phyloP scores from a whole-genome alignment of 2,329 filamentous ascomycete genomes.

The Pestalotiopsis sp. region DNA sequence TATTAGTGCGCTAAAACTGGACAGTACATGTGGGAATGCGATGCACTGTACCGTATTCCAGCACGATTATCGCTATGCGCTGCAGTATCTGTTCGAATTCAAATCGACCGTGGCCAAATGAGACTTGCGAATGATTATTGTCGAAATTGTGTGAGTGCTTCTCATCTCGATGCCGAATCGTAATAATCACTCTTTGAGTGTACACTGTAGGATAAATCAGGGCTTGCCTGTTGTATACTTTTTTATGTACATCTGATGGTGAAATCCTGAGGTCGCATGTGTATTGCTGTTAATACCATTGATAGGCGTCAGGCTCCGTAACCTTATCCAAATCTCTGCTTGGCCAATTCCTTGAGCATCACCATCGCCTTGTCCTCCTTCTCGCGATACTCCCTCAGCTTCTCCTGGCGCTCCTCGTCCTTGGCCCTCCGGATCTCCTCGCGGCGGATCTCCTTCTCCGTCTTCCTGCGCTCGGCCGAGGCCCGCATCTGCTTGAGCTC shows the following conservation, averaged over 20 bases:
- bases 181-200: no score
- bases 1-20: background rate
- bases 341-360: constrained; percentile 78
- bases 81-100: background rate
- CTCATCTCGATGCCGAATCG: no score
- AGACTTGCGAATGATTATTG: no score
- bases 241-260: no score
- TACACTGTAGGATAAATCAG: no score
- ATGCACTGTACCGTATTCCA: constrained; percentile 2
- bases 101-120: no score
- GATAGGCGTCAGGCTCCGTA: background rate
- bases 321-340: constrained; percentile 70
- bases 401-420: constrained; percentile 79
- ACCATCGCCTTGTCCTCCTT: constrained; percentile 86
- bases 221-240: no score
- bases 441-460: constrained; percentile 78
- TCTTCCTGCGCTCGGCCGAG: constrained; percentile 72
- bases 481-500: constrained; percentile 71
- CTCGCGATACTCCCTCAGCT: constrained; percentile 66
- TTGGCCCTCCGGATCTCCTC: constrained; percentile 80
- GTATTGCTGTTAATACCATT: background rate
- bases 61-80: background rate
- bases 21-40: constrained; percentile 4
- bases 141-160: no score
- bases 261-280: background rate